Evolutionary conservation across 208 protist genomes (phyloP).

Genomic region (Zelonia costaricensis): DNA sequence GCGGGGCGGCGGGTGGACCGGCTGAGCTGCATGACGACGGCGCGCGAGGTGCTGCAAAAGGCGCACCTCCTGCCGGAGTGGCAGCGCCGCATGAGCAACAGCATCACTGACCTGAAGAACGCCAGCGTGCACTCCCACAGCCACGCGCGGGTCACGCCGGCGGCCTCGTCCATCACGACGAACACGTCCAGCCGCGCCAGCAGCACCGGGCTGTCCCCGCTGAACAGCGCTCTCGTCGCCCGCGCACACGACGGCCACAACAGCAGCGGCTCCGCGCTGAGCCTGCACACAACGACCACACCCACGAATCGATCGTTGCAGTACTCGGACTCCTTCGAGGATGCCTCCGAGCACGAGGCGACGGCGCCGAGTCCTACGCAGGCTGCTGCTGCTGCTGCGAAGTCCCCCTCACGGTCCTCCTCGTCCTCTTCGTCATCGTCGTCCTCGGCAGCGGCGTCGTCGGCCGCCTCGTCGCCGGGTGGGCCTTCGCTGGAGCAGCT

Average conservation of each 20-base stretch:
- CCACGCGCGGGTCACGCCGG: too few relatives aligned
- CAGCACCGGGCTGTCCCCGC: too few relatives aligned
- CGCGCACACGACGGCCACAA: neutral
- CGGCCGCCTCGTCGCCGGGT: too few relatives aligned
- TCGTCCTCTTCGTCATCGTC: neutral
- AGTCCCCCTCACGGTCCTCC: too few relatives aligned
- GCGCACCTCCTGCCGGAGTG: slow-evolving; percentile 18
- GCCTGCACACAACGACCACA: neutral
- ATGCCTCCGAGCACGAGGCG: too few relatives aligned
- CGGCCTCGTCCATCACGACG: too few relatives aligned
- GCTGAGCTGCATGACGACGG: slow-evolving; percentile 24
- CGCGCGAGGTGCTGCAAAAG: slow-evolving; percentile 19
- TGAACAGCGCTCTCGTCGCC: neutral
- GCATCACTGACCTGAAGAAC: neutral
- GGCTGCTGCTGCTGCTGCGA: too few relatives aligned
- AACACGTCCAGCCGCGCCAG: neutral
- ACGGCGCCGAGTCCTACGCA: too few relatives aligned
- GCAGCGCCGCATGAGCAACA: slow-evolving; percentile 23
- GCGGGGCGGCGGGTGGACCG: slow-evolving; percentile 16
- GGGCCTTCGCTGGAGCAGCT: slow-evolving; percentile 7
- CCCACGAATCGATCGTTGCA: neutral
- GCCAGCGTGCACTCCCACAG: neutral
- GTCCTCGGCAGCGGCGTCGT: neutral
- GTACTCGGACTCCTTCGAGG: slow-evolving; percentile 14
- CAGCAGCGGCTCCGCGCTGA: neutral